Evolutionary conservation across 140 eudicot genomes (phyloP).

Genomic region (Cichorium intybus): DNA sequence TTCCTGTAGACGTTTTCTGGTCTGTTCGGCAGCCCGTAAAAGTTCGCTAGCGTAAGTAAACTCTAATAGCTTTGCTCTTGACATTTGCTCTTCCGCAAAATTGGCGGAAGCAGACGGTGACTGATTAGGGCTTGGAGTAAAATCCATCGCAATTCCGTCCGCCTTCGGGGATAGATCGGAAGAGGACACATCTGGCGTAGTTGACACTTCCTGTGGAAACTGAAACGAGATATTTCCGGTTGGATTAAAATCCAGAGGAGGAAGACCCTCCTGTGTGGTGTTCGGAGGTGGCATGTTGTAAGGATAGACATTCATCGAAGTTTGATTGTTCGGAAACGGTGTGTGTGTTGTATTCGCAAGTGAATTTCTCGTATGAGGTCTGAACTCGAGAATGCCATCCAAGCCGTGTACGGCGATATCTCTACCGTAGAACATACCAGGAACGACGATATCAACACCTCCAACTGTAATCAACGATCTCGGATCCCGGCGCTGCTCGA

Average conservation of each 20-base stretch:
- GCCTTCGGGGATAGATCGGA: background rate
- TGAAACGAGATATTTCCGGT: slow-evolving; percentile 8
- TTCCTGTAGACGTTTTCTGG: slow-evolving; percentile 5
- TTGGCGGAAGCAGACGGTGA: slow-evolving; percentile 1
- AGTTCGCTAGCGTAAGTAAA: slow-evolving; percentile 1
- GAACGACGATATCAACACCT: slow-evolving; percentile 42
- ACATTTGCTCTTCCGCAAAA: background rate
- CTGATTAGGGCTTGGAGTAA: slow-evolving; percentile 11
- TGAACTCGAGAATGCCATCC: slow-evolving; percentile 43
- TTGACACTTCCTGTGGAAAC: slow-evolving; percentile 6
- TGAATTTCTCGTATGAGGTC: slow-evolving; percentile 13
- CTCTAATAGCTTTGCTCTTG: slow-evolving; percentile 23
- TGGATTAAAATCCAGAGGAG: slow-evolving; percentile 6
- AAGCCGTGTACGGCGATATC: slow-evolving; percentile 62
- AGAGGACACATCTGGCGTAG: too few species aligned
- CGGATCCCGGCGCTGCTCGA: slow-evolving; percentile 24
- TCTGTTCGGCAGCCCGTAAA: background rate
- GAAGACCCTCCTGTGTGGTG: background rate
- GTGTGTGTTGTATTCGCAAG: slow-evolving; percentile 12
- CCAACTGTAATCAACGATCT: slow-evolving; percentile 36
- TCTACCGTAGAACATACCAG: slow-evolving; percentile 46
- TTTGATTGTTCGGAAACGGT: slow-evolving; percentile 2
- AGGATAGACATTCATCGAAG: slow-evolving; percentile 3
- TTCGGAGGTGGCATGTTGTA: background rate
- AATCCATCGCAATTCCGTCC: background rate